Evolutionary conservation across 2,329 filamentous ascomycete species (phyloP), one percentile per base, ranked within the genome.

Genomic region (Colletotrichum salicis): DNA sequence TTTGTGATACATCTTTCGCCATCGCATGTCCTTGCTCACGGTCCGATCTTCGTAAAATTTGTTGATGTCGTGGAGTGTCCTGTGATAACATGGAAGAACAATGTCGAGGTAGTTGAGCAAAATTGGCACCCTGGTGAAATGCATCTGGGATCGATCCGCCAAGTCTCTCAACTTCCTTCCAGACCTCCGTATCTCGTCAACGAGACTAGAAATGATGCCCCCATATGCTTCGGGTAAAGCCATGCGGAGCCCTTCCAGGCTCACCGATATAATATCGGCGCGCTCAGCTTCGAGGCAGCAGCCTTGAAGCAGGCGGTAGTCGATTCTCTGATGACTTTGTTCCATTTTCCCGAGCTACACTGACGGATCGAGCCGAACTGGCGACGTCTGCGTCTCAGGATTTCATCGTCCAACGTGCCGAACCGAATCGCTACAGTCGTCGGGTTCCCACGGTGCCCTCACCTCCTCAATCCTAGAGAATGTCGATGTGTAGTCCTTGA

Each of bases 1-100:
- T 5, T 81, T 79, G 77, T 90, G 84, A 76, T 87, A 89, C 88
- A 91, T 90, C 74, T 84, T 84, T 54, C 85, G 84, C 89, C 90
- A 91, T 65, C 88, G 84, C 45, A 83, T 80, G 72, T 86, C 83
- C 65, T 84, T 85, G 22, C 82, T 81, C 54, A 86, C 74, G 5
- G 82, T 82, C 45, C 82, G 84, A 76, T 90, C 86, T 41, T 89
- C 84, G 75, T 89, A 86, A 77, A 85, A 85, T 10, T 70, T 73
- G 52, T 79, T 84, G 74, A 91, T 90, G 72, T 90, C 88, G 54
- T 82, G 78, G 19, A 91, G 78, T 0, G 86, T 87, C 67, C 82
- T 84, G 64, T 82, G 83, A 22, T 91, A 80, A 67, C 88, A 89
- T 0, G 89, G 89, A 2, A 91, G 81, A 19, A 90, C 75, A 69